Evolutionary conservation across 768 basidiomycete species (phyloP), one percentile per base, ranked within the genome.

Genomic region (Pulveroboletus sp.): DNA sequence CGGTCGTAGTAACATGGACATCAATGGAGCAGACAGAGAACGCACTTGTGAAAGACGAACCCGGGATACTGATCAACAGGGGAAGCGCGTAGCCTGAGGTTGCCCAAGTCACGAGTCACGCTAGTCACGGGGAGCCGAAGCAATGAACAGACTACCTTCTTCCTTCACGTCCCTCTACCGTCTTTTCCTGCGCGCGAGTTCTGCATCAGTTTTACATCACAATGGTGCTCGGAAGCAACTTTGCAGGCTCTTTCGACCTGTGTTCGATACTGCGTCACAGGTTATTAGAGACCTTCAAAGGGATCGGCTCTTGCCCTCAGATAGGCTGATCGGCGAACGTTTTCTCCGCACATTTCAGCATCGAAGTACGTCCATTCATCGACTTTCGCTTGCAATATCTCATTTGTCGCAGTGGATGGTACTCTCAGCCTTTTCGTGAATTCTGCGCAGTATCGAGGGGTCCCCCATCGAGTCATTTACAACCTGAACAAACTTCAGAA

Each of bases 341-440:
- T 80, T 82, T 76, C 59, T 86, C 45, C 51, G 60, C 14, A 55
- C 53, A 19, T 88, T 85, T 81, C 75, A 87, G 44, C 62, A 62
- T 50, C 76, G 80, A 58, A 73, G 86, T 83, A 26, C 44, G 69
- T 63, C 27, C 30, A 35, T 43, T 35, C 22, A n/a, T 26, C 1
- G n/a, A 27, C 42, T 7, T 6, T 46, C 14, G 17, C 34, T 31
- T 31, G 9, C 22, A 6, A 37, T 26, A 39, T 61, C 47, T 60
- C 38, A 57, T 49, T 50, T 55, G n/a, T 47, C 29, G 32, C 51
- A 90, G 88, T 86, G 65, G 86, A 89, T 58, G 76, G 74, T 50
- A 87, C 86, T 0, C 72, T 89, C 34, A 72, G 73, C 27, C 55
- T 89, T 9, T 62, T 89, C 39, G 75, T 79, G 65, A 78, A 73